Evolutionary conservation across 176 grass and related monocot species (phyloP).

Genomic region (Bolboschoenus planiculmis): DNA sequence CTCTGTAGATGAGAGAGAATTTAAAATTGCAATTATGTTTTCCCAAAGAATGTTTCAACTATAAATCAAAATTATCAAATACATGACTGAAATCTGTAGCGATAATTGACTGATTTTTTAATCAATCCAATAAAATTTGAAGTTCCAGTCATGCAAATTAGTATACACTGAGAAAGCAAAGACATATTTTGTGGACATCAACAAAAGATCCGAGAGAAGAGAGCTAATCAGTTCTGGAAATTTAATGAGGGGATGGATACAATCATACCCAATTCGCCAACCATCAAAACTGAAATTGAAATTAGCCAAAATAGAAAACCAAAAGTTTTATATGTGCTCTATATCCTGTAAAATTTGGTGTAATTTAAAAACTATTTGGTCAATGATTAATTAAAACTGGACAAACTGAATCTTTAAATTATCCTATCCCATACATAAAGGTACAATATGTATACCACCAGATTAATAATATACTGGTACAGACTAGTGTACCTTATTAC

Average conservation of each 20-base stretch:
- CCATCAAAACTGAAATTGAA: not conserved
- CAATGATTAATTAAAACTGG: not conserved
- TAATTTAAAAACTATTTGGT: not conserved
- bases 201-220: not conserved
- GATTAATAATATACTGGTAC: not conserved
- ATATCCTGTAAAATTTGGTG: not conserved
- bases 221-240: not conserved
- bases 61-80: not conserved
- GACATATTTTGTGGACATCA: too few species aligned
- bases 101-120: not conserved
- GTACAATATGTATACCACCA: not conserved
- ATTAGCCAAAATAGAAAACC: not conserved
- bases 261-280: not conserved
- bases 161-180: not conserved
- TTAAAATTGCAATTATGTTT: constrained; percentile 6
- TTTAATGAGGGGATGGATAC: not conserved
- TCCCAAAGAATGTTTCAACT: not conserved
- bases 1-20: constrained; percentile 25
- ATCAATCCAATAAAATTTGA: not conserved
- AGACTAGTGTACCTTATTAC: not conserved
- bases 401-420: not conserved
- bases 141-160: not conserved
- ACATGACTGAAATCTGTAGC: not conserved
- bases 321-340: not conserved
- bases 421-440: not conserved